Base-by-base conservation (phyloP, 2,329 filamentous ascomycete genomes). In the Nothopassalora personata region DNA sequence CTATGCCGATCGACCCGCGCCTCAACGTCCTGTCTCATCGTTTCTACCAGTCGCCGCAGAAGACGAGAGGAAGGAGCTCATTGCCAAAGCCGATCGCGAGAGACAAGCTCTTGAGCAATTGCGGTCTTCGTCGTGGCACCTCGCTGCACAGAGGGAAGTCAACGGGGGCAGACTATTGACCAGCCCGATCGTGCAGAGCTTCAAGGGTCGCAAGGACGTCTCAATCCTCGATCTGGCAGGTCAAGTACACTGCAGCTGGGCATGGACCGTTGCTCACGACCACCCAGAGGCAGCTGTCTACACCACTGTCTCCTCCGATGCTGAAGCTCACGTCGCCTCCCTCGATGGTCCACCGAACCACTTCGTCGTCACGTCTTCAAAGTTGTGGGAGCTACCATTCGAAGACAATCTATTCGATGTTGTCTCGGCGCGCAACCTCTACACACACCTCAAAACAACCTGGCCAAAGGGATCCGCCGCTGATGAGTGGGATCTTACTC, bases 311-410 rank as follows among this genome's bases (percentile, higher is more conserved):
- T 75, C 74, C 7, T 66, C 70, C 23, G 70, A 73, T 56, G 66
- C 67, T 46, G 72, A 71, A 54, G 71, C 68, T 10, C 68, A 72
- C 27, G 69, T 72, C 30, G 84, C 83, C 60, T 89, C 89, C 68
- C 85, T 94, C 66, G 87, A 88, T 28, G 92, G 91, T 1, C 94
- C 94, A 1, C 76, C 84, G 34, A 99, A 99, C 75, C 93, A 97
- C 77, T 86, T 88, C 61, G 88, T 90, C 67, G 85, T 95, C 28
- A 85, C 86, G 1, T 90, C 97, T 2, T 81, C 89, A 43, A 84
- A 86, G 53, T 80, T 96, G 11, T 91, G 87, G 74, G 85, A 84
- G 60, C 83, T 99, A 1, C 94, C 94, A 0, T 99, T 97, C 76
- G 84, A 86, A 7, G 85, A 90, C 69, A 85, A 86, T 65, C 86